Base-by-base conservation (phyloP, 352 stramenopile species). In the Pythium rhizo-oryzae region DNA sequence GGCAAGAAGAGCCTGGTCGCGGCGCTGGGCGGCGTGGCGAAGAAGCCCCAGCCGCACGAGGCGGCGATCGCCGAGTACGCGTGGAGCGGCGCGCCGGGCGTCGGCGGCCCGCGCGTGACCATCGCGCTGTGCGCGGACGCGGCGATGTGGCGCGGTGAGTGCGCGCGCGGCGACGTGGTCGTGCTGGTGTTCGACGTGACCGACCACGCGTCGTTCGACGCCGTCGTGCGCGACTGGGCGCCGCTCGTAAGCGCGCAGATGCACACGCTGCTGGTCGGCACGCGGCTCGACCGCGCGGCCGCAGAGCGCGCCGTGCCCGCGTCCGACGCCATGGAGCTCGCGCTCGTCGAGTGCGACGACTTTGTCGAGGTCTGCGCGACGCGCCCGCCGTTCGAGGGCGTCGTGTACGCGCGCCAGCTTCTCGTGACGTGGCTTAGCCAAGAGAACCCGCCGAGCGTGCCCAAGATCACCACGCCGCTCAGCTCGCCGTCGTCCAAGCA, bases 121-220 rank as follows among this genome's bases (percentile, higher is more conserved):
- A 54, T 71, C 39, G 52, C 25, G 21, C 15, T 67, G 41, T 41
- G 46, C 23, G 30, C 47, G 0, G 53, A 67, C 30, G 19, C 65
- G 7, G 12, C n/a, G 28, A 23, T 9, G 13, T 56, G 58, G 46
- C 51, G 56, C 8, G 35, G 28, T 30, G 51, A 69, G 24, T 50
- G 70, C 51, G 53, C 30, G 43, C 30, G 57, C 5, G 46, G 49
- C 23, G 64, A 74, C 25, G 69, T 85, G 12, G 49, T 87, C 23
- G 70, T 91, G 46, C 58, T 91, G 11, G 61, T 99, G 24, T 99
- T 99, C 80, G 96, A 99, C 76, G 92, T 99, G 33, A 99, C 97
- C 50, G 95, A 99, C 77, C 93, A 96, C 63, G 89, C 94, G 59
- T 99, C 94, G 19, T 99, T 99, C 82, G 63, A 74, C 0, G 61